These are phyloP conservation scores for Rhodomyrtus tomentosa DNA, from an alignment of 345 rosid species.

Conservation along the genomic window DNA sequence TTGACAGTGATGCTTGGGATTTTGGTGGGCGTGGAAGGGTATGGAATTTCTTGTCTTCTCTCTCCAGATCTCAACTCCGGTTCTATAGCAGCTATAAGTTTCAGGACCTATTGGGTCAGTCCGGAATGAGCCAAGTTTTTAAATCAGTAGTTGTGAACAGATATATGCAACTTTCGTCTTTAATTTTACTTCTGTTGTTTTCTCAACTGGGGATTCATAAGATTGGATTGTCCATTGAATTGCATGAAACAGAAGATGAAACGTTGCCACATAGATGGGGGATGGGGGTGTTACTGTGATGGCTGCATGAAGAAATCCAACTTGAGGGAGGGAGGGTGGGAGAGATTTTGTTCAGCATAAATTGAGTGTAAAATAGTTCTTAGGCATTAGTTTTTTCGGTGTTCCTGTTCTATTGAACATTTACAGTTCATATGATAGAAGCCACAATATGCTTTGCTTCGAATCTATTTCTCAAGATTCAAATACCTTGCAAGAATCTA, in stretches of 20 bases:
- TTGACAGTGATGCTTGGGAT: constrained; percentile 64
- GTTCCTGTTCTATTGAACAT: neutral
- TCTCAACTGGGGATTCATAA: neutral
- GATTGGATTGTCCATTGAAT: neutral
- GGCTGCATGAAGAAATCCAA: neutral
- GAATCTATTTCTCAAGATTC: neutral
- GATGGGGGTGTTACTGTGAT: neutral
- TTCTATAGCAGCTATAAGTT: neutral
- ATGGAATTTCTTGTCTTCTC: constrained; percentile 8
- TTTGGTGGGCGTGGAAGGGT: constrained; percentile 75
- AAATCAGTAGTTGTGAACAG: neutral
- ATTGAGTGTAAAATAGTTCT: neutral
- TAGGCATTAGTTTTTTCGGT: neutral
- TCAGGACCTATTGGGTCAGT: neutral
- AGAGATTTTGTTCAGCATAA: no score
- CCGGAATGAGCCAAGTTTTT: neutral
- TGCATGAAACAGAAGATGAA: neutral
- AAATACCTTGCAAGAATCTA: neutral
- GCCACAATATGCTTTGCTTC: neutral
- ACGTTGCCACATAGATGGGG: neutral
- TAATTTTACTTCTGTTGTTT: neutral
- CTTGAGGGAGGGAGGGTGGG: neutral
- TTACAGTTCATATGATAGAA: neutral
- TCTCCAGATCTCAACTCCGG: neutral
- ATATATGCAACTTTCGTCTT: neutral